These are phyloP conservation scores for Lactarius quietus DNA, from an alignment of 768 basidiomycete species.

Conservation along the genomic window DNA sequence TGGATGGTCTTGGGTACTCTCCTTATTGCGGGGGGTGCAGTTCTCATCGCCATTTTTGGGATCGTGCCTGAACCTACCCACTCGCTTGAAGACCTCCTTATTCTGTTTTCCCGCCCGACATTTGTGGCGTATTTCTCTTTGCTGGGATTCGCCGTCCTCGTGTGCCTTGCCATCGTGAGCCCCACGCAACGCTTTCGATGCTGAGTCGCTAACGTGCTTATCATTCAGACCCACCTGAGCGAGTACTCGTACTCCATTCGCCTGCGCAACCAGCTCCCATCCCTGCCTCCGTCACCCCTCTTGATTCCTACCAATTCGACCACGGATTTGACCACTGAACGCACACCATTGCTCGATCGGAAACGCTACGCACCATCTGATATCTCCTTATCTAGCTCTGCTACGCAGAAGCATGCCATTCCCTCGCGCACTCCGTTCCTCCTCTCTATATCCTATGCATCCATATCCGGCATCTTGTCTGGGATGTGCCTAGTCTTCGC, in stretches of 20 bases:
- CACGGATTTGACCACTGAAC: conserved; percentile 38
- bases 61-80: conserved; percentile 87
- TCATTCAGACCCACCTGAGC: conserved; percentile 60
- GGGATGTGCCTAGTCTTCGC: conserved; percentile 93
- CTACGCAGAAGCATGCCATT: conserved; percentile 25
- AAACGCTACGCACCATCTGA: conserved; percentile 35
- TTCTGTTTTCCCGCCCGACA: conserved; percentile 66
- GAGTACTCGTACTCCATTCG: conserved; percentile 59
- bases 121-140: conserved; percentile 83
- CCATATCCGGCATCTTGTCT: conserved; percentile 81
- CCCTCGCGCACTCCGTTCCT: conserved; percentile 51
- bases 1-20: conserved; percentile 86
- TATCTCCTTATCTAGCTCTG: conserved; percentile 21
- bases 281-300: conserved; percentile 34
- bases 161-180: conserved; percentile 63
- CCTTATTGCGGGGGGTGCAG: conserved; percentile 84
- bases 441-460: conserved; percentile 81
- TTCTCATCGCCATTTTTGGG: conserved; percentile 87
- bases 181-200: not conserved
- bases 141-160: conserved; percentile 55
- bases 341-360: conserved; percentile 52
- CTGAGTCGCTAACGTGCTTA: not conserved
- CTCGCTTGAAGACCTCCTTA: conserved; percentile 78
- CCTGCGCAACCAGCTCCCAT: conserved; percentile 35
- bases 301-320: conserved; percentile 28